Conservation (phyloP, 305 asterid species). For the Fraxinus paxiana region DNA sequence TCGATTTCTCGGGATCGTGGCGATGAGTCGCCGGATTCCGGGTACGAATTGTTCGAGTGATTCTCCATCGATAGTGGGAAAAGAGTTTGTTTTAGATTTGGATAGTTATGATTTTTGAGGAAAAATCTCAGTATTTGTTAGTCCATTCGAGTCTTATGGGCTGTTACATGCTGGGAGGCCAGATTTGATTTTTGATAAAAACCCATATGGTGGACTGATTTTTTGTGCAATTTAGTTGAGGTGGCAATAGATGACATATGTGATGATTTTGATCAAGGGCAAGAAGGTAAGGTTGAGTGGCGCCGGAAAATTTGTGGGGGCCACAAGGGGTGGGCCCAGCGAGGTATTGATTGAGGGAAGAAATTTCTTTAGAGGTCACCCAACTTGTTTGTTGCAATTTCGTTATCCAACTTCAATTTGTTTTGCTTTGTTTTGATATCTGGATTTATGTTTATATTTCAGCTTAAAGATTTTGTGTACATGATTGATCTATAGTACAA, state of each 20-base stretch:
- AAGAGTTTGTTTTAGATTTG: not conserved
- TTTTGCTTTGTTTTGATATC: not conserved
- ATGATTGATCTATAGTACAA: not conserved
- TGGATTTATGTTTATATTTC: too few species aligned
- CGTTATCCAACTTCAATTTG: not conserved
- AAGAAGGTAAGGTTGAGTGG: not conserved
- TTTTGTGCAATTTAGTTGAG: not conserved
- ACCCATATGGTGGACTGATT: not conserved
- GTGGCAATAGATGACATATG: not conserved
- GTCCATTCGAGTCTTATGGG: not conserved
- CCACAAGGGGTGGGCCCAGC: not conserved
- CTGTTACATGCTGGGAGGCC: not conserved
- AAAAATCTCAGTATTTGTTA: not conserved
- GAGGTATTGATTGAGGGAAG: not conserved
- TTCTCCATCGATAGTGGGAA: slow-evolving; percentile 51
- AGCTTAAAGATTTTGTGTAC: not conserved
- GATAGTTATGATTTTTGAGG: not conserved
- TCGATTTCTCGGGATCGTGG: slow-evolving; percentile 88
- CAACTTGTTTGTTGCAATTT: not conserved
- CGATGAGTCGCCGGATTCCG: slow-evolving; percentile 84
- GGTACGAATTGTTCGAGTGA: slow-evolving; percentile 55
- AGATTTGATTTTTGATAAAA: not conserved
- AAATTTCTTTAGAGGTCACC: not conserved
- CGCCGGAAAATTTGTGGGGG: not conserved
- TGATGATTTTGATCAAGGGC: not conserved